phyloP scores from a whole-genome alignment of 352 stramenopile species.

The Chrysophaeum taylorii region DNA sequence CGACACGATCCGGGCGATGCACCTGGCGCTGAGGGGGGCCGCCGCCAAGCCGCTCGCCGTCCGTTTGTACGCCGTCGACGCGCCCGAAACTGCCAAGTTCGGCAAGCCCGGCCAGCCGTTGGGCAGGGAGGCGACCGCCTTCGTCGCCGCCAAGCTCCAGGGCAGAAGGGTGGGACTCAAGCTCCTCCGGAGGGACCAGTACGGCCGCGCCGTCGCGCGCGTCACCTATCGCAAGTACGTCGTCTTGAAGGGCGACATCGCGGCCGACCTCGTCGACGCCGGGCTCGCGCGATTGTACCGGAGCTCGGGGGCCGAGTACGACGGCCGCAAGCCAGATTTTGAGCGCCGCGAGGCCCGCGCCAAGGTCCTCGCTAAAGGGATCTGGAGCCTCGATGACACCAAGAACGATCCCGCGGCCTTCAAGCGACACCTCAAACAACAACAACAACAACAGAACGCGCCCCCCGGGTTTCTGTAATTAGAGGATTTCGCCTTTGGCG shows the following conservation, averaged over 20 bases:
- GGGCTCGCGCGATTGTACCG: constrained; percentile 7
- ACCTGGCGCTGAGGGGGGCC: constrained; percentile 44
- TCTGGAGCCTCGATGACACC: constrained; percentile 59
- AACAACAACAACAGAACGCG: too few species aligned
- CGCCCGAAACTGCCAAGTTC: constrained; percentile 68
- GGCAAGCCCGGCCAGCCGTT: constrained; percentile 59
- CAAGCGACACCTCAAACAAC: constrained; percentile 25
- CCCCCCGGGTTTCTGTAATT: too few species aligned
- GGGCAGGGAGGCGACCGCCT: constrained; percentile 61
- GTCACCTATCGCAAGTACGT: background rate
- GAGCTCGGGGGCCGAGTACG: constrained; percentile 52
- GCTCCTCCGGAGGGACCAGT: constrained; percentile 63
- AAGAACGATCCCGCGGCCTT: constrained; percentile 19
- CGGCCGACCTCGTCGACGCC: background rate
- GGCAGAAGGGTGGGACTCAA: constrained; percentile 53
- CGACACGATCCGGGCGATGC: constrained; percentile 62
- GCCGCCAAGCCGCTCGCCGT: constrained; percentile 68
- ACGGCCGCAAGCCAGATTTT: constrained; percentile 53
- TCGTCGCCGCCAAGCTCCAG: constrained; percentile 43
- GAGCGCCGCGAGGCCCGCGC: constrained; percentile 54
- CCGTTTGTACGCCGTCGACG: constrained; percentile 64
- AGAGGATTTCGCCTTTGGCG: background rate
- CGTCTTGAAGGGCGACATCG: background rate
- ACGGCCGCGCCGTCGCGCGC: background rate
- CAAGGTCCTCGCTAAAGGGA: constrained; percentile 50